phyloP scores from a whole-genome alignment of 371 early-diverging fungal genomes.

The Apophysomyces trapeziformis region DNA sequence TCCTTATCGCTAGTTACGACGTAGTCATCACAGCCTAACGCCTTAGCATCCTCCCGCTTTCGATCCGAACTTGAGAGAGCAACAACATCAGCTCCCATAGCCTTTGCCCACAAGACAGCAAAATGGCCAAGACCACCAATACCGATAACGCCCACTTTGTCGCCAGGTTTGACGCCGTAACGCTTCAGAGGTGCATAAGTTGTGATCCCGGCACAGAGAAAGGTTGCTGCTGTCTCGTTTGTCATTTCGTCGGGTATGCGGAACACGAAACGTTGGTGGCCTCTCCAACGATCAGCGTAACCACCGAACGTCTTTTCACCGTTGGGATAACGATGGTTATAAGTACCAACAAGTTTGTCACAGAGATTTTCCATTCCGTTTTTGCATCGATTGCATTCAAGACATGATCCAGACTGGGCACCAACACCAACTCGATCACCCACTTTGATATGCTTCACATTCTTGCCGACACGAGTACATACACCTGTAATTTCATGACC shows the following conservation, averaged over 20 bases:
- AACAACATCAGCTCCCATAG: conserved; percentile 68
- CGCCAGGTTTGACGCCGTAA: conserved; percentile 48
- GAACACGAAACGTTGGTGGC: conserved; percentile 60
- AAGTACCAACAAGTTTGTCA: conserved; percentile 24
- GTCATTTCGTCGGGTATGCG: conserved; percentile 62
- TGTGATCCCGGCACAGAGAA: conserved; percentile 61
- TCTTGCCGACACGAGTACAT: conserved; percentile 53
- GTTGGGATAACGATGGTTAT: conserved; percentile 52
- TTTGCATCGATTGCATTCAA: conserved; percentile 33
- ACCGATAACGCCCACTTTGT: conserved; percentile 71
- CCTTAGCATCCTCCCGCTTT: conserved; percentile 39
- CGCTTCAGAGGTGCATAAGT: conserved; percentile 64
- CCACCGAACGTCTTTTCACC: conserved; percentile 70
- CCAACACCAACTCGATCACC: conserved; percentile 80
- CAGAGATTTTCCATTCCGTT: conserved; percentile 31
- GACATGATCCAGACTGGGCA: conserved; percentile 58
- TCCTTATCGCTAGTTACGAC: conserved; percentile 28
- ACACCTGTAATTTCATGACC: conserved; percentile 31
- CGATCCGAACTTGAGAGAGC: conserved; percentile 36
- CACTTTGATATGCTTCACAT: conserved; percentile 55
- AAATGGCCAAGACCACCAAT: conserved; percentile 74
- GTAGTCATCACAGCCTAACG: conserved; percentile 46
- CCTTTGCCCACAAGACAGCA: conserved; percentile 62
- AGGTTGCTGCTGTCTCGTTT: conserved; percentile 58
- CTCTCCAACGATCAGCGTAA: conserved; percentile 68